These are phyloP conservation scores for Hsuehochloa calcarea DNA, from an alignment of 176 grass and related monocot species.

Conservation along the genomic window DNA sequence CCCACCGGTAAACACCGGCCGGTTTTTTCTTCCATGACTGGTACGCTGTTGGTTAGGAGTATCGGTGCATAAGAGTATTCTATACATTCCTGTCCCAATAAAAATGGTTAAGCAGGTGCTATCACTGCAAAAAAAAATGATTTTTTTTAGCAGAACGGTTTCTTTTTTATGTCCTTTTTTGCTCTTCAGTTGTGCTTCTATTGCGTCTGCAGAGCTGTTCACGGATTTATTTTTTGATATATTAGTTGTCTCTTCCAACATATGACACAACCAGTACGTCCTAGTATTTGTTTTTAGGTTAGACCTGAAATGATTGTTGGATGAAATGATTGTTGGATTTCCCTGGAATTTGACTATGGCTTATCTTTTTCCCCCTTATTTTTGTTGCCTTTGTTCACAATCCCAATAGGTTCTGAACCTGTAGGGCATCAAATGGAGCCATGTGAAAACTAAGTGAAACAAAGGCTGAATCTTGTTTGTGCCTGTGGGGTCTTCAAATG, in stretches of 20 bases:
- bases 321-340: not conserved
- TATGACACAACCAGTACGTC: not conserved
- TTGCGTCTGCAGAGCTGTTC: not conserved
- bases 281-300: not conserved
- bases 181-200: not conserved
- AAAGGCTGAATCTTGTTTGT: not conserved
- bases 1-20: no score
- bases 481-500: not conserved
- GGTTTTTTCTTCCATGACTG: no score
- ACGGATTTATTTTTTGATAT: not conserved
- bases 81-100: not conserved
- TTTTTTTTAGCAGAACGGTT: not conserved
- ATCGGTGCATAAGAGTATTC: no score
- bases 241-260: not conserved
- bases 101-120: not conserved
- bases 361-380: not conserved
- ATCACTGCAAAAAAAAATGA: not conserved
- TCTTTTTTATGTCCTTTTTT: not conserved
- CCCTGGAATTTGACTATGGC: not conserved
- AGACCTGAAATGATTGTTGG: not conserved
- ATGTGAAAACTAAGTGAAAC: conserved; percentile 17
- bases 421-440: conserved; percentile 1
- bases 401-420: not conserved
- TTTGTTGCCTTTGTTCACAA: not conserved
- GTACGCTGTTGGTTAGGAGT: no score